Conservation (phyloP, 805 yeast genomes). For the Ogataea sp. region DNA sequence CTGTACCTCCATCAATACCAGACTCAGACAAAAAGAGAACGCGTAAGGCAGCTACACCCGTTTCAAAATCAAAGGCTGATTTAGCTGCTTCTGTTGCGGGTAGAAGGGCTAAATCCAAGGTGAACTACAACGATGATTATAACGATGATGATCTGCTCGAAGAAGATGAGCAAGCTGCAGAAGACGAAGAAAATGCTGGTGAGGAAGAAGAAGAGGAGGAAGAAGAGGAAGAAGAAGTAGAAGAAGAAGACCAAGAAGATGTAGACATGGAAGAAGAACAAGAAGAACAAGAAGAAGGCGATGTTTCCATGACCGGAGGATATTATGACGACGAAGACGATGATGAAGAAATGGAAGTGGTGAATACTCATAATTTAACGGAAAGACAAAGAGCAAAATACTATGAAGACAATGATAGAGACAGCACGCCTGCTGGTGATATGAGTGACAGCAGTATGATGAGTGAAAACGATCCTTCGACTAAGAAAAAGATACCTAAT, state of each 20-base stretch:
- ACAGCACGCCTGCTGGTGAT: slow-evolving; percentile 5
- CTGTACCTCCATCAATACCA: not conserved
- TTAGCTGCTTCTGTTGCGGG: too few relatives aligned
- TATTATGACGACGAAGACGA: slow-evolving; percentile 16
- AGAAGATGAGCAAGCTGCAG: not conserved
- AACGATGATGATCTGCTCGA: slow-evolving; percentile 21
- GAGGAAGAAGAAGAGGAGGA: slow-evolving; percentile 8
- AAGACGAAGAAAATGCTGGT: slow-evolving; percentile 6
- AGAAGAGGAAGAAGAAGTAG: slow-evolving; percentile 1
- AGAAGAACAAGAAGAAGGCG: slow-evolving; percentile 13
- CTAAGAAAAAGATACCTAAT: slow-evolving; percentile 7
- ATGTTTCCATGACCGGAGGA: not conserved
- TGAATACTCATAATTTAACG: slow-evolving; percentile 38
- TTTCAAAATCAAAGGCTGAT: too few relatives aligned
- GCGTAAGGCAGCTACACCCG: not conserved
- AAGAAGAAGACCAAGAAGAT: slow-evolving; percentile 4
- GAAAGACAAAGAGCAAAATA: slow-evolving; percentile 46
- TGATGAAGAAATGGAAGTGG: slow-evolving; percentile 36
- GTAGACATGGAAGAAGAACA: slow-evolving; percentile 8
- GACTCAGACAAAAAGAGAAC: not conserved
- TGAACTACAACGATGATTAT: slow-evolving; percentile 19
- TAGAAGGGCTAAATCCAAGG: slow-evolving; percentile 1
- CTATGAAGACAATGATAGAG: slow-evolving; percentile 22
- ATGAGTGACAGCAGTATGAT: slow-evolving; percentile 5
- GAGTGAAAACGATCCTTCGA: not conserved